Evolutionary conservation across 495 filamentous ascomycete genomes (phyloP).

Genomic region (Amniculicola lignicola): DNA sequence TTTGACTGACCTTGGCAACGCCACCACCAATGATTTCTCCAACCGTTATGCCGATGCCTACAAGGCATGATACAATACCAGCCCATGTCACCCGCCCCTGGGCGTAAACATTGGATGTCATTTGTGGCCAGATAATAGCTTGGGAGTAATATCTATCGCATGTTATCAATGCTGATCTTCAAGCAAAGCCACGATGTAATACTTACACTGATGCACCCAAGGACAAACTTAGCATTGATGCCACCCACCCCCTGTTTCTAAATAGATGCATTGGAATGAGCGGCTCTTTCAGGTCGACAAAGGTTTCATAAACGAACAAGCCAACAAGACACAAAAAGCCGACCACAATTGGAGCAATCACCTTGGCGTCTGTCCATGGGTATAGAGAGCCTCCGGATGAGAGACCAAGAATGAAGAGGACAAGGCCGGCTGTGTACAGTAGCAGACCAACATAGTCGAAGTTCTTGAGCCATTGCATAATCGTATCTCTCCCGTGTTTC

Average conservation of each 20-base stretch:
- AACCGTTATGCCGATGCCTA: constrained; percentile 21
- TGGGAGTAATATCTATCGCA: constrained; percentile 28
- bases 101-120: constrained; percentile 15
- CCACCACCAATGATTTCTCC: constrained; percentile 24
- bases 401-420: constrained; percentile 38
- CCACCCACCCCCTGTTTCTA: constrained; percentile 17
- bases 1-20: constrained; percentile 15
- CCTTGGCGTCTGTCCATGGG: constrained; percentile 43
- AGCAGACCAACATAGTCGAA: constrained; percentile 28
- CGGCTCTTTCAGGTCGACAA: constrained; percentile 19
- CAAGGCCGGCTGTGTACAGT: constrained; percentile 21
- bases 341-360: constrained; percentile 42
- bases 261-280: constrained; percentile 32
- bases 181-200: too few species aligned
- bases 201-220: constrained; percentile 24
- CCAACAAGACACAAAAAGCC: constrained; percentile 39
- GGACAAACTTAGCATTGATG: constrained; percentile 18
- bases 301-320: constrained; percentile 43
- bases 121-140: constrained; percentile 29
- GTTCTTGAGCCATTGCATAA: constrained; percentile 23
- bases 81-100: constrained; percentile 8
- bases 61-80: constrained; percentile 18
- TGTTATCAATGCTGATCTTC: too few species aligned
- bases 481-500: constrained; percentile 15
- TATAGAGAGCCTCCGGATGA: constrained; percentile 45